Percentiles rank a stretch among this genome's conserved stretches.
phyloP scores from a whole-genome alignment of 2,329 filamentous ascomycete genomes.

The Pyrenophora tritici-repentis region DNA sequence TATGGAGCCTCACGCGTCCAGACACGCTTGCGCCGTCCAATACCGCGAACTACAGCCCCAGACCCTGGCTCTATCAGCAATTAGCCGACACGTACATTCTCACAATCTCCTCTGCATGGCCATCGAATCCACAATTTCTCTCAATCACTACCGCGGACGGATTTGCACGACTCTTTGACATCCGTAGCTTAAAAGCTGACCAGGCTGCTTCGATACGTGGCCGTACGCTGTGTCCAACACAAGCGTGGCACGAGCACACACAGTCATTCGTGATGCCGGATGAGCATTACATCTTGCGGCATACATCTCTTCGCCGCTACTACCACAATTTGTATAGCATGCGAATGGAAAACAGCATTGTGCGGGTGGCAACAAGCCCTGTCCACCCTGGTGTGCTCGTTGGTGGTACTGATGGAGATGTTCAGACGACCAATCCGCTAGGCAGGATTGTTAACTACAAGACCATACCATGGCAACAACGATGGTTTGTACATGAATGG shows the following conservation, averaged over 20 bases:
- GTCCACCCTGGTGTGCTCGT: constrained; percentile 61
- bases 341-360: constrained; percentile 45
- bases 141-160: constrained; percentile 61
- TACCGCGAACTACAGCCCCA: constrained; percentile 17
- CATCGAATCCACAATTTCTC: constrained; percentile 58
- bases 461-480: constrained; percentile 58
- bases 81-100: constrained; percentile 56
- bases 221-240: constrained; percentile 54
- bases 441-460: constrained; percentile 57
- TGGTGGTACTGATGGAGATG: constrained; percentile 58
- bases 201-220: constrained; percentile 54
- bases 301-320: constrained; percentile 58
- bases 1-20: constrained; percentile 56
- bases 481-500: constrained; percentile 65
- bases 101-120: constrained; percentile 56
- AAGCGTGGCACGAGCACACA: constrained; percentile 61
- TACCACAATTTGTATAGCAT: constrained; percentile 52
- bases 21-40: constrained; percentile 27
- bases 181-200: constrained; percentile 54
- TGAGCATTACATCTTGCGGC: constrained; percentile 58
- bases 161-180: constrained; percentile 59
- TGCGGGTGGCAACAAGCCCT: constrained; percentile 54
- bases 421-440: constrained; percentile 58
- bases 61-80: constrained; percentile 52
- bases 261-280: constrained; percentile 61